phyloP scores from a whole-genome alignment of 2,329 filamentous ascomycete species.

The Nemania sp. region DNA sequence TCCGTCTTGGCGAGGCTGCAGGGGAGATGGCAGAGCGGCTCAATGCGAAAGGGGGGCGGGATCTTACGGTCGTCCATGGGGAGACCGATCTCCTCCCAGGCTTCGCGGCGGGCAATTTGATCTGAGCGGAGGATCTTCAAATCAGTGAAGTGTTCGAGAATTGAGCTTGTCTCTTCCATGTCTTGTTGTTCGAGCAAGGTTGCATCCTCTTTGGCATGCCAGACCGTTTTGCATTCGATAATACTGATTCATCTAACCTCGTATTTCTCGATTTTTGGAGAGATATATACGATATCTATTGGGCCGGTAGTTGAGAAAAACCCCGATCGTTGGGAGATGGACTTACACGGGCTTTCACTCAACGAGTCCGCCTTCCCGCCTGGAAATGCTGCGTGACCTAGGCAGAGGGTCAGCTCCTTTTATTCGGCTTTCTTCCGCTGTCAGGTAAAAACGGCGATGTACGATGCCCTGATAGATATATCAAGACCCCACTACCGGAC shows the following conservation, averaged over 20 bases:
- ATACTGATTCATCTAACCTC: too few relatives aligned
- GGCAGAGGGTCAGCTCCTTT: not conserved
- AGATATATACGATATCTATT: too few relatives aligned
- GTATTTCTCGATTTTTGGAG: too few relatives aligned
- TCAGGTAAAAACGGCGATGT: not conserved
- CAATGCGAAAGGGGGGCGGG: constrained; percentile 78
- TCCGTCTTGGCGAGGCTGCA: constrained; percentile 74
- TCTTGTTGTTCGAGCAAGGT: not conserved
- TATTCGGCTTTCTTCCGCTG: not conserved
- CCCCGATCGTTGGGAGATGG: not conserved
- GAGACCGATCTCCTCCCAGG: constrained; percentile 90
- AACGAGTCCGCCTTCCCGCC: constrained; percentile 71
- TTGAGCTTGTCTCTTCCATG: not conserved
- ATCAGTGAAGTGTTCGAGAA: not conserved
- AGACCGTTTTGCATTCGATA: too few relatives aligned
- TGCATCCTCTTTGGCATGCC: not conserved
- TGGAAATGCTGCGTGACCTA: constrained; percentile 80
- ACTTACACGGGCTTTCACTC: constrained; percentile 64
- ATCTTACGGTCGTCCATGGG: constrained; percentile 71
- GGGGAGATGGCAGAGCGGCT: constrained; percentile 85
- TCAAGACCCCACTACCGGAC: constrained; percentile 9
- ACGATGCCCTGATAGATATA: not conserved
- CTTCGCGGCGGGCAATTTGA: constrained; percentile 86
- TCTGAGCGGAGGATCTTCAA: constrained; percentile 49
- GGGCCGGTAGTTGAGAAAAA: too few relatives aligned